phyloP scores from a whole-genome alignment of 352 stramenopile genomes.

The Pythium aquatile region DNA sequence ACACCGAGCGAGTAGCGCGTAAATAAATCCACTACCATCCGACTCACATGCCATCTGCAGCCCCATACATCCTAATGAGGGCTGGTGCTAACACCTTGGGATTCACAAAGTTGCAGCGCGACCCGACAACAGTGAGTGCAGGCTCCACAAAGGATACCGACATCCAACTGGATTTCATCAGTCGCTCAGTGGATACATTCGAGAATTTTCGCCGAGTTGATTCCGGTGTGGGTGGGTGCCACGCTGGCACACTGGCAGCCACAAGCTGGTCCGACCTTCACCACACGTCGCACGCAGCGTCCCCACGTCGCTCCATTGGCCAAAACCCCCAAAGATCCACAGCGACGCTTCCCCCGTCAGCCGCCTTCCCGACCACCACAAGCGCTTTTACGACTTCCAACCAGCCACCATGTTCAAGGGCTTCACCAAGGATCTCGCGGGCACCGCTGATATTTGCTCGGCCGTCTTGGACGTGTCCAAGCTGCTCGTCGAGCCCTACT shows the following conservation, averaged over 20 bases:
- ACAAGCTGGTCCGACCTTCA: too few relatives aligned
- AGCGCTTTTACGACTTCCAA: not conserved
- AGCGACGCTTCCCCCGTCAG: too few relatives aligned
- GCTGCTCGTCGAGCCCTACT: conserved; percentile 32
- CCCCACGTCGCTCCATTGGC: too few relatives aligned
- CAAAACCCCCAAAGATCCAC: too few relatives aligned
- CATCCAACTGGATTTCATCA: conserved; percentile 2
- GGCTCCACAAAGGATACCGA: not conserved
- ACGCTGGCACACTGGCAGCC: too few relatives aligned
- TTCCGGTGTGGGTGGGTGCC: too few relatives aligned
- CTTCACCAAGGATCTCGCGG: conserved; percentile 14
- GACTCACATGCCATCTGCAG: not conserved
- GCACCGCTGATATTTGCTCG: conserved; percentile 16
- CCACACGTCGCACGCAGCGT: too few relatives aligned
- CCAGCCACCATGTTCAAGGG: conserved; percentile 16
- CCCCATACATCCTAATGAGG: too few relatives aligned
- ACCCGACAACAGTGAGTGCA: too few relatives aligned
- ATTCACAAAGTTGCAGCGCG: too few relatives aligned
- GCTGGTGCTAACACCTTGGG: too few relatives aligned
- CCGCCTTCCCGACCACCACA: conserved; percentile 3
- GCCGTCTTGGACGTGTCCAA: conserved; percentile 39
- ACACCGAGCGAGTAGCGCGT: not conserved
- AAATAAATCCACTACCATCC: conserved; percentile 3
- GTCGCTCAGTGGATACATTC: not conserved
- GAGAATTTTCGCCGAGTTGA: too few relatives aligned